These are phyloP conservation scores for Cryoendolithus antarcticus DNA, from an alignment of 2,329 filamentous ascomycete genomes.

Conservation along the genomic window DNA sequence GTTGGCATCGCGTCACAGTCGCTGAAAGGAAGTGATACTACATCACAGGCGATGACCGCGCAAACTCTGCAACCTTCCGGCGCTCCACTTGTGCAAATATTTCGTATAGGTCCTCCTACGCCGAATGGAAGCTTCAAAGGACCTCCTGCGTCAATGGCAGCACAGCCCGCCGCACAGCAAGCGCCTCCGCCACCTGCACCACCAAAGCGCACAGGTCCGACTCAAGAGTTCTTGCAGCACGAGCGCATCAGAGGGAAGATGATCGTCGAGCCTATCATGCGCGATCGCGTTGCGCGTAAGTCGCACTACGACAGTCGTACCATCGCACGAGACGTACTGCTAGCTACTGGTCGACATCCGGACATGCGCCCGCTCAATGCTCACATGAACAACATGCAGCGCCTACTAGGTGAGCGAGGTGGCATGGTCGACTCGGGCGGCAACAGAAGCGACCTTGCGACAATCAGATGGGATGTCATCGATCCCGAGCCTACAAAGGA, in stretches of 20 bases:
- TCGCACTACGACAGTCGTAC: slow-evolving; percentile 47
- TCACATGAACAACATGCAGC: slow-evolving; percentile 37
- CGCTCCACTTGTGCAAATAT: too few relatives aligned
- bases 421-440: slow-evolving; percentile 28
- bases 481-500: slow-evolving; percentile 38
- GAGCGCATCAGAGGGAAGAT: slow-evolving; percentile 21
- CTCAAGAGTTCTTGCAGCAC: slow-evolving; percentile 16
- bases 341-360: slow-evolving; percentile 50
- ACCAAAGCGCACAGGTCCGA: slow-evolving; percentile 14
- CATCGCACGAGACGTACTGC: slow-evolving; percentile 51
- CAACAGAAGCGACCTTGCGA: slow-evolving; percentile 38
- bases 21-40: too few relatives aligned
- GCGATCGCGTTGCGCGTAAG: slow-evolving; percentile 35
- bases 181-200: slow-evolving; percentile 4
- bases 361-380: slow-evolving; percentile 46
- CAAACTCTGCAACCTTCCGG: too few relatives aligned
- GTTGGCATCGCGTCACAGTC: neutral
- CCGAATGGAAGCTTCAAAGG: slow-evolving; percentile 2
- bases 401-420: slow-evolving; percentile 25
- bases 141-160: neutral
- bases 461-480: slow-evolving; percentile 49
- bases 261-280: slow-evolving; percentile 34
- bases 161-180: neutral
- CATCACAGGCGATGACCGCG: too few relatives aligned
- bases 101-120: too few relatives aligned